phyloP scores from a whole-genome alignment of 2,329 filamentous ascomycete genomes.

The Microdochium bolleyi region DNA sequence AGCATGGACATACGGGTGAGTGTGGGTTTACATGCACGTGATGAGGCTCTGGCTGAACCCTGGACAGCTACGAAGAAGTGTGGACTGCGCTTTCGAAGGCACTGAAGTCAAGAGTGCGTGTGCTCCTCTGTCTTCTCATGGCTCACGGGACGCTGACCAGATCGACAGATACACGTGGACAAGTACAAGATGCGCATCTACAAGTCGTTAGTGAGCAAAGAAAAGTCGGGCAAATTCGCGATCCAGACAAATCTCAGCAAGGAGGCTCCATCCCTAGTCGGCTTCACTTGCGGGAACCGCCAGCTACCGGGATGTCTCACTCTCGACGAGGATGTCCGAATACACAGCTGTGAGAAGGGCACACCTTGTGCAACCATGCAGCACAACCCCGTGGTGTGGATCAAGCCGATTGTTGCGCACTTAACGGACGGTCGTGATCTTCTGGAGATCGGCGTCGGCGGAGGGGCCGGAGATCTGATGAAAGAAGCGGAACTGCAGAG shows the following conservation, averaged over 20 bases:
- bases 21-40: not conserved
- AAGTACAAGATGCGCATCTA: constrained; percentile 73
- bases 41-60: not conserved
- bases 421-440: constrained; percentile 53
- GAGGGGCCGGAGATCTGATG: constrained; percentile 68
- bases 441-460: constrained; percentile 68
- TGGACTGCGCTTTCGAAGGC: constrained; percentile 74
- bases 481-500: constrained; percentile 59
- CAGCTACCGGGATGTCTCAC: constrained; percentile 67
- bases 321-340: constrained; percentile 46
- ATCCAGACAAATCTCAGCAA: constrained; percentile 34
- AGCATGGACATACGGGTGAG: constrained; percentile 75
- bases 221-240: constrained; percentile 28
- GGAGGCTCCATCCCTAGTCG: constrained; percentile 62
- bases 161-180: constrained; percentile 67
- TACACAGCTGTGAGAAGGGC: constrained; percentile 83
- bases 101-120: constrained; percentile 51
- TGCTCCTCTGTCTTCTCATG: not conserved
- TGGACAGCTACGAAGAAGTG: constrained; percentile 69
- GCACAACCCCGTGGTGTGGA: constrained; percentile 55
- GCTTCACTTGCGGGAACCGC: constrained; percentile 68
- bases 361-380: constrained; percentile 45
- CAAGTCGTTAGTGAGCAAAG: constrained; percentile 44
- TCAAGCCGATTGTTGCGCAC: constrained; percentile 69
- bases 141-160: not conserved